Conservation (phyloP, 2,329 filamentous ascomycete genomes). For the Emmonsia crescens region DNA sequence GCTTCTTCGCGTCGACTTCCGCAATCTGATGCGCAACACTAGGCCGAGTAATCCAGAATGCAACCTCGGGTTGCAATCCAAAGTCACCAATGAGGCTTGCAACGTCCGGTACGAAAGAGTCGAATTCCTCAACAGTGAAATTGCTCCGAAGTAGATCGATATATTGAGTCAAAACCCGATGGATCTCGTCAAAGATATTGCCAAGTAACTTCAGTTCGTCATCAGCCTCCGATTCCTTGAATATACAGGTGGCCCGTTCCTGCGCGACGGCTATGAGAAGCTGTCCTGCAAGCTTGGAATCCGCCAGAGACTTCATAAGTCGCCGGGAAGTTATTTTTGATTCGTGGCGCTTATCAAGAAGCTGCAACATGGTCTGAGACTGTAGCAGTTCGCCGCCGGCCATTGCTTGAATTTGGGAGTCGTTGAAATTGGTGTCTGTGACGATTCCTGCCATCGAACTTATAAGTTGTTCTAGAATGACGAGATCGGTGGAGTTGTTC, state of each 20-base stretch:
- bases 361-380: slow-evolving; percentile 65
- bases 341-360: slow-evolving; percentile 73
- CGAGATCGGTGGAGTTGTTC: slow-evolving; percentile 80
- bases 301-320: slow-evolving; percentile 66
- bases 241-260: slow-evolving; percentile 78
- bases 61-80: slow-evolving; percentile 66
- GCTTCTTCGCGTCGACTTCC: slow-evolving; percentile 27
- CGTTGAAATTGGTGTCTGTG: slow-evolving; percentile 75
- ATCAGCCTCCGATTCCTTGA: slow-evolving; percentile 52
- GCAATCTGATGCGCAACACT: slow-evolving; percentile 59
- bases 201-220: slow-evolving; percentile 82
- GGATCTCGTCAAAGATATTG: slow-evolving; percentile 81
- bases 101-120: slow-evolving; percentile 64
- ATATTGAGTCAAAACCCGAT: slow-evolving; percentile 75
- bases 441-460: slow-evolving; percentile 90
- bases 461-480: slow-evolving; percentile 83
- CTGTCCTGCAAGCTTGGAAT: slow-evolving; percentile 66
- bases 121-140: slow-evolving; percentile 64
- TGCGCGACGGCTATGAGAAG: slow-evolving; percentile 85
- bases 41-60: slow-evolving; percentile 71
- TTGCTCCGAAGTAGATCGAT: slow-evolving; percentile 79
- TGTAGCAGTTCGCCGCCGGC: slow-evolving; percentile 72
- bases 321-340: slow-evolving; percentile 64
- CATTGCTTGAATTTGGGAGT: slow-evolving; percentile 77
- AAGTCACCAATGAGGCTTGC: slow-evolving; percentile 64